Conservation (phyloP, 2,329 filamentous ascomycete species). For the Aspergillus latus region DNA sequence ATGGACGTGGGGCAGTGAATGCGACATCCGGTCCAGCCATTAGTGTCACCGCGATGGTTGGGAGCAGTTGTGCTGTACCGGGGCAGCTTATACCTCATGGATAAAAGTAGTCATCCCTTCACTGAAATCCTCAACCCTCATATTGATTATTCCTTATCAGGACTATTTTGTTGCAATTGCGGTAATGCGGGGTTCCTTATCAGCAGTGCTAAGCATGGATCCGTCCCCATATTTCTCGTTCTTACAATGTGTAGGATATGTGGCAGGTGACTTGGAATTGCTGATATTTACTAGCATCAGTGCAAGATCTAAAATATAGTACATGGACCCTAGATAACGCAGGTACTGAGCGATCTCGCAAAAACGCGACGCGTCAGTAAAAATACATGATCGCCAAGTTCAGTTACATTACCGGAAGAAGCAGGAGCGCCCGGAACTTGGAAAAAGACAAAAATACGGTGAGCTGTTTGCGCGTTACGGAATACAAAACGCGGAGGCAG, state of each 20-base stretch:
- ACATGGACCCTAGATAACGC: neutral
- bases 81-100: neutral
- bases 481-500: slow-evolving; percentile 12
- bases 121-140: no score
- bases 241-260: no score
- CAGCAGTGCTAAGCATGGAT: neutral
- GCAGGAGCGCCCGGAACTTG: neutral
- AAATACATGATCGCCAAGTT: neutral
- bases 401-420: neutral
- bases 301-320: no score
- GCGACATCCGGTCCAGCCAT: no score
- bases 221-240: no score
- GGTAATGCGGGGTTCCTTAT: neutral
- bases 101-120: no score
- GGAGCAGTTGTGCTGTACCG: neutral
- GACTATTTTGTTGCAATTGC: neutral
- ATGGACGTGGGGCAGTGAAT: neutral
- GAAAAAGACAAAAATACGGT: neutral
- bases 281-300: no score
- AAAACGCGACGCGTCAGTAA: slow-evolving; percentile 4
- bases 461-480: neutral
- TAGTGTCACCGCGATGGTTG: neutral
- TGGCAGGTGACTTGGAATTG: no score
- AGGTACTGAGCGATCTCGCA: neutral
- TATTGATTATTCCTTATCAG: no score